phyloP scores from a whole-genome alignment of 169 alveolate species.

The Eimeria tenella region DNA sequence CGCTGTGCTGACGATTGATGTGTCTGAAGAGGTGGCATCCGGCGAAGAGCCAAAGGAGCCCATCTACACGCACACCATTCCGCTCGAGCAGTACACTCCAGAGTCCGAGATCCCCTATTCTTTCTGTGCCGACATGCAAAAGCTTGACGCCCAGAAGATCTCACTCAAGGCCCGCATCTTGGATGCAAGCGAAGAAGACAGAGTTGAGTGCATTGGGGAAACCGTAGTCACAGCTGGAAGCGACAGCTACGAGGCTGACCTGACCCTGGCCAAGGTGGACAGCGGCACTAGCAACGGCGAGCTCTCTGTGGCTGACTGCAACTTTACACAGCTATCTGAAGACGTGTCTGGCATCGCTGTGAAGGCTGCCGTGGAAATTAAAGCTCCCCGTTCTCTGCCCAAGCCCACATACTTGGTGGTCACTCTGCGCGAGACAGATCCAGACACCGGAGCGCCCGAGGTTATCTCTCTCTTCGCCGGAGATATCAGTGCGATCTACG shows the following conservation, averaged over 20 bases:
- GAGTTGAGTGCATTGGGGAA: constrained; percentile 67
- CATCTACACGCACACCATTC: constrained; percentile 55
- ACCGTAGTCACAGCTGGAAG: constrained; percentile 66
- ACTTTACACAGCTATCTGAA: constrained; percentile 17
- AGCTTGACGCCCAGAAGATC: constrained; percentile 19
- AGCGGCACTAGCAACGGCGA: constrained; percentile 24
- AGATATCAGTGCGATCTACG: constrained; percentile 54
- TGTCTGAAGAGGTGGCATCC: constrained; percentile 46
- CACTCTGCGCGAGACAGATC: constrained; percentile 39
- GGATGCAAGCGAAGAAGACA: constrained; percentile 35
- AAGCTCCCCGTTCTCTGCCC: constrained; percentile 31
- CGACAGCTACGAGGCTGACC: constrained; percentile 66
- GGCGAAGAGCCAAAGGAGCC: constrained; percentile 48
- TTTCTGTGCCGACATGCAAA: constrained; percentile 55
- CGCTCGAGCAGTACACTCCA: constrained; percentile 22
- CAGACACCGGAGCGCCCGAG: constrained; percentile 65
- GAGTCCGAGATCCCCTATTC: constrained; percentile 48
- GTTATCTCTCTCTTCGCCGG: constrained; percentile 54
- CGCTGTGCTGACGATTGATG: constrained; percentile 65
- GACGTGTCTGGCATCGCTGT: constrained; percentile 61
- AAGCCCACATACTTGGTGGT: constrained; percentile 62
- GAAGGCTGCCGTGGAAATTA: constrained; percentile 37
- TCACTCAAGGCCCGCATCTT: constrained; percentile 56
- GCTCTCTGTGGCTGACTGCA: constrained; percentile 58
- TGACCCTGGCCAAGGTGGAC: constrained; percentile 67